A percentile compares a stretch with the other conserved stretches of the same genome.
Conservation (phyloP, 305 asterid genomes). For the Fraxinus paxiana region DNA sequence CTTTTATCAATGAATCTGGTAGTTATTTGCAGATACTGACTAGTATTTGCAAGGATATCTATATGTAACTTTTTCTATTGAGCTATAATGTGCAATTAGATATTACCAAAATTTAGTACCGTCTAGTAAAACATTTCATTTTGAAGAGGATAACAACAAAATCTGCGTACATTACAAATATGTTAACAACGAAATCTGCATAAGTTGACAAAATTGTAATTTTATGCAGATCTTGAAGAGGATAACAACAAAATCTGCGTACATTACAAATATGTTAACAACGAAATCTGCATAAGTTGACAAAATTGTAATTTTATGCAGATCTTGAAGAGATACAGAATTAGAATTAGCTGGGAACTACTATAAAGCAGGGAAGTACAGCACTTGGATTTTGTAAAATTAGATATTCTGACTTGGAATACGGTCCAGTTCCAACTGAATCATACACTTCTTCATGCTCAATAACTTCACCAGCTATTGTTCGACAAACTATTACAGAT, state of each 20-base stretch:
- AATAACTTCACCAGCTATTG: conserved; percentile 24
- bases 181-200: background rate
- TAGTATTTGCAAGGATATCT: background rate
- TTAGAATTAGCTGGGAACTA: conserved; percentile 18
- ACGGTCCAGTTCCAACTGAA: conserved; percentile 20
- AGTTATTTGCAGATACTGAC: background rate
- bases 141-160: background rate
- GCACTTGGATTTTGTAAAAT: conserved; percentile 32
- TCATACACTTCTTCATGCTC: conserved; percentile 15
- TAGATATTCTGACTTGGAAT: conserved; percentile 3
- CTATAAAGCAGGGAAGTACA: conserved; percentile 33
- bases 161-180: background rate
- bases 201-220: background rate
- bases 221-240: no score
- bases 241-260: background rate
- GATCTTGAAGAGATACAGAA: background rate
- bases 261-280: background rate
- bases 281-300: background rate
- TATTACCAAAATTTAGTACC: background rate
- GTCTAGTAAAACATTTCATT: background rate
- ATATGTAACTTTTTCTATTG: background rate
- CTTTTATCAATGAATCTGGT: background rate
- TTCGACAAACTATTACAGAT: conserved; percentile 30
- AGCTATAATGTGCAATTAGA: background rate
- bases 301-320: background rate